Evolutionary conservation across 257 asterid genomes (phyloP).

Genomic region (Prunella vulgaris): DNA sequence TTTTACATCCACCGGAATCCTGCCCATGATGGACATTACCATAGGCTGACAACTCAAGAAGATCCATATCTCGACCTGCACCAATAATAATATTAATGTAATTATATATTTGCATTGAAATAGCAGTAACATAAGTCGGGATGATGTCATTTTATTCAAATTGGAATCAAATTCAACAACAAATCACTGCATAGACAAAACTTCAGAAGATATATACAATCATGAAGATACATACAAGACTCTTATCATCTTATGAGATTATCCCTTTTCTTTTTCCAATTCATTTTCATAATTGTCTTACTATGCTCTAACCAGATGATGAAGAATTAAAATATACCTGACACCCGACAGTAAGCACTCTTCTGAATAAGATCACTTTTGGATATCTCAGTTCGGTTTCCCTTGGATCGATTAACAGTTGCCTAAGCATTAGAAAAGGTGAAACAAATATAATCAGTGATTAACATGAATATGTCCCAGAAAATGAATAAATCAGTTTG

Average conservation of each 20-base stretch:
- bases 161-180: background rate
- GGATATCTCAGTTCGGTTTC: slow-evolving; percentile 81
- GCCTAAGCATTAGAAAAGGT: slow-evolving; percentile 44
- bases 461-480: background rate
- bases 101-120: background rate
- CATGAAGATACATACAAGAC: background rate
- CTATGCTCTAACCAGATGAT: background rate
- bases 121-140: background rate
- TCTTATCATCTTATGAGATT: background rate
- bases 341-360: slow-evolving; percentile 86
- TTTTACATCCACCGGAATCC: slow-evolving; percentile 80
- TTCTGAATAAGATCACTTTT: slow-evolving; percentile 76
- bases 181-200: background rate
- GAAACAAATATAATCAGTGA: background rate
- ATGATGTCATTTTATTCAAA: background rate
- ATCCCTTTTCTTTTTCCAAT: background rate
- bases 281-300: background rate
- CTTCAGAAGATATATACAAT: background rate
- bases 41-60: slow-evolving; percentile 83
- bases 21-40: slow-evolving; percentile 72
- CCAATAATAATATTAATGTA: background rate
- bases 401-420: slow-evolving; percentile 86
- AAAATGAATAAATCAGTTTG: background rate
- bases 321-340: slow-evolving; percentile 44
- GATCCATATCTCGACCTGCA: slow-evolving; percentile 95